Evolutionary conservation across 768 basidiomycete genomes (phyloP).

Genomic region (Collybia sp.): DNA sequence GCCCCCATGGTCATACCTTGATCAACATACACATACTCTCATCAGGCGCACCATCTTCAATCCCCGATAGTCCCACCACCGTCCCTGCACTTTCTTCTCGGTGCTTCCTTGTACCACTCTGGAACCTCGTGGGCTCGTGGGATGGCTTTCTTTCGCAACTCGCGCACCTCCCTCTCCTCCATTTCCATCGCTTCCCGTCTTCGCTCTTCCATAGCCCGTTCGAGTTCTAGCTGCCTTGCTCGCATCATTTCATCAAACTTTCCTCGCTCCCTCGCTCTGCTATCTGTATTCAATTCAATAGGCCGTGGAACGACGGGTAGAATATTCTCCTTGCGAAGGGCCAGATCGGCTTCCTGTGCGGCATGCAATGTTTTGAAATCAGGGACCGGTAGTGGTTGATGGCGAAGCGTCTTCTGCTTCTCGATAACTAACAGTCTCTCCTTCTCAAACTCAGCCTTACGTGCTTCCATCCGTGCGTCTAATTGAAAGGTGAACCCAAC

Average conservation of each 20-base stretch:
- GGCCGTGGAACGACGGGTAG: conserved; percentile 44
- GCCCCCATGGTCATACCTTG: neutral
- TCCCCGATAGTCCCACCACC: conserved; percentile 6
- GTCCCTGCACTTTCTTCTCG: conserved; percentile 42
- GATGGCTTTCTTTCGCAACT: conserved; percentile 57
- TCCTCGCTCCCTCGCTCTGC: conserved; percentile 55
- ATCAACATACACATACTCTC: neutral
- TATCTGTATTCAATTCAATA: conserved; percentile 47
- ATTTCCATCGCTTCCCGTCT: conserved; percentile 42
- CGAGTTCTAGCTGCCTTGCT: conserved; percentile 51
- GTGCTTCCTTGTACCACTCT: conserved; percentile 71
- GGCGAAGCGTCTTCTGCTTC: conserved; percentile 12
- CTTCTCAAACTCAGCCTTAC: conserved; percentile 33
- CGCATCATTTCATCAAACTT: conserved; percentile 56
- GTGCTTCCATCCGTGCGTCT: conserved; percentile 43
- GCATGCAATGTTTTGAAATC: conserved; percentile 54
- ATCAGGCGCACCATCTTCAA: conserved; percentile 3
- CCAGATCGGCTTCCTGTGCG: conserved; percentile 35
- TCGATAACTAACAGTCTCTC: conserved; percentile 14
- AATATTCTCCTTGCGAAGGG: conserved; percentile 41
- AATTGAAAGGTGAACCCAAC: conserved; percentile 49
- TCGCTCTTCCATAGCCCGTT: conserved; percentile 40
- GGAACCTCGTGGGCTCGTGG: conserved; percentile 71
- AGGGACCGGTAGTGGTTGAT: conserved; percentile 31
- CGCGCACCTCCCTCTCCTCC: conserved; percentile 58